These are phyloP conservation scores for Leccinum subtestaceum DNA, from an alignment of 768 basidiomycete genomes.

Conservation along the genomic window DNA sequence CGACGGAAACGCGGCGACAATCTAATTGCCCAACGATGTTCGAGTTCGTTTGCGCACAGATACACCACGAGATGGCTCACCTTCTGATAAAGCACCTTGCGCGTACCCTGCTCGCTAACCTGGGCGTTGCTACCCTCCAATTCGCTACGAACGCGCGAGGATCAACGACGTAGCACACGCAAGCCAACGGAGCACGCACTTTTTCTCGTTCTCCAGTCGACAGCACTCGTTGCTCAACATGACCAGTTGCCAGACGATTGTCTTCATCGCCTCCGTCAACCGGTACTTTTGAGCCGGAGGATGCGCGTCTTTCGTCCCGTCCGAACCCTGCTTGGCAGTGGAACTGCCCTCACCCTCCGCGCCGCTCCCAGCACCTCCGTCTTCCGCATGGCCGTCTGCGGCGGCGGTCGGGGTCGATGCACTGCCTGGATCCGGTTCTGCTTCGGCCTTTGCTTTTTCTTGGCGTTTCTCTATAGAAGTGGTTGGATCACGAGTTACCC, in stretches of 20 bases:
- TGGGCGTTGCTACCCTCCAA: constrained; percentile 68
- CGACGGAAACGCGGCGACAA: constrained; percentile 76
- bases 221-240: constrained; percentile 82
- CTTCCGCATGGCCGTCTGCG: constrained; percentile 30
- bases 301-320: constrained; percentile 41
- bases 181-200: constrained; percentile 36
- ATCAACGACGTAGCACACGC: neutral
- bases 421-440: constrained; percentile 25
- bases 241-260: constrained; percentile 76
- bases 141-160: constrained; percentile 26
- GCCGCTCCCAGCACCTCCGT: constrained; percentile 28
- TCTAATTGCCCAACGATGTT: constrained; percentile 36
- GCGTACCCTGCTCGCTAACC: constrained; percentile 76
- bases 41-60: neutral
- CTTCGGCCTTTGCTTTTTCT: constrained; percentile 48
- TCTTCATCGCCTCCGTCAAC: constrained; percentile 79
- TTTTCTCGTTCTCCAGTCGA: constrained; percentile 63
- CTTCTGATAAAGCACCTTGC: constrained; percentile 81
- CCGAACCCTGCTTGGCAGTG: constrained; percentile 20
- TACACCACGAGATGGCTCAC: constrained; percentile 32
- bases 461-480: constrained; percentile 44
- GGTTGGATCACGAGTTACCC: neutral
- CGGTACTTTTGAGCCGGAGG: constrained; percentile 76
- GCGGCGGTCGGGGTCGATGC: constrained; percentile 30
- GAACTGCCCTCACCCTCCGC: constrained; percentile 25